Evolutionary conservation across 371 early-diverging fungal species (phyloP).

Genomic region (Choanephora cucurbitarum): DNA sequence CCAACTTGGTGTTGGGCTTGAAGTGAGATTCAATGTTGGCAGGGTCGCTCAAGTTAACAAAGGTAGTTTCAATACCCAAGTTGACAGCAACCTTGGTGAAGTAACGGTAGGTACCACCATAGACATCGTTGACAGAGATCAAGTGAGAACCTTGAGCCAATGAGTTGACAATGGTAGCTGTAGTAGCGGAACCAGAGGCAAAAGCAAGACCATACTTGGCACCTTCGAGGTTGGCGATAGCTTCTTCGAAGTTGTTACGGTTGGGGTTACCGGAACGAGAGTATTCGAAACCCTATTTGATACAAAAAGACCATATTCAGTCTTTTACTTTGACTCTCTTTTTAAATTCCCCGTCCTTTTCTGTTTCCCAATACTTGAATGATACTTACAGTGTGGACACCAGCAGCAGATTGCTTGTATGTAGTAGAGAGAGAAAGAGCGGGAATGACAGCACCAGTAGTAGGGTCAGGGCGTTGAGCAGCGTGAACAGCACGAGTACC

Average conservation of each 20-base stretch:
- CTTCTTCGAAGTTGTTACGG: constrained; percentile 86
- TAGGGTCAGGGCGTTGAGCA: constrained; percentile 84
- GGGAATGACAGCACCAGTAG: constrained; percentile 94
- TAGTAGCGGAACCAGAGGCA: constrained; percentile 91
- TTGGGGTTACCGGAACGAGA: constrained; percentile 96
- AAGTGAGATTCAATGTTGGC: constrained; percentile 66
- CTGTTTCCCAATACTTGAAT: constrained; percentile 8
- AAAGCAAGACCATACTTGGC: constrained; percentile 93
- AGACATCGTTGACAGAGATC: constrained; percentile 93
- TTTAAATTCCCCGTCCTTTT: constrained; percentile 5
- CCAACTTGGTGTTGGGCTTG: constrained; percentile 78
- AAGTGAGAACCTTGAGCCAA: constrained; percentile 81
- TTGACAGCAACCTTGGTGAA: constrained; percentile 90
- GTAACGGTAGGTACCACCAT: constrained; percentile 97
- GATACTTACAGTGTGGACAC: constrained; percentile 77
- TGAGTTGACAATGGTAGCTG: constrained; percentile 83
- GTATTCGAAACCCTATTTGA: constrained; percentile 86
- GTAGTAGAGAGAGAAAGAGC: constrained; percentile 95
- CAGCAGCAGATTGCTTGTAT: constrained; percentile 90
- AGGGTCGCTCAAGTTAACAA: constrained; percentile 87
- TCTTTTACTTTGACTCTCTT: no score
- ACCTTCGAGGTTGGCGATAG: constrained; percentile 90
- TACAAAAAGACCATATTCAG: no score
- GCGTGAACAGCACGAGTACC: constrained; percentile 93
- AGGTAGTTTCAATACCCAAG: constrained; percentile 75